Evolutionary conservation across 2,329 filamentous ascomycete genomes (phyloP), one percentile per base, ranked within the genome.

Genomic region (Aspergillus piperis): DNA sequence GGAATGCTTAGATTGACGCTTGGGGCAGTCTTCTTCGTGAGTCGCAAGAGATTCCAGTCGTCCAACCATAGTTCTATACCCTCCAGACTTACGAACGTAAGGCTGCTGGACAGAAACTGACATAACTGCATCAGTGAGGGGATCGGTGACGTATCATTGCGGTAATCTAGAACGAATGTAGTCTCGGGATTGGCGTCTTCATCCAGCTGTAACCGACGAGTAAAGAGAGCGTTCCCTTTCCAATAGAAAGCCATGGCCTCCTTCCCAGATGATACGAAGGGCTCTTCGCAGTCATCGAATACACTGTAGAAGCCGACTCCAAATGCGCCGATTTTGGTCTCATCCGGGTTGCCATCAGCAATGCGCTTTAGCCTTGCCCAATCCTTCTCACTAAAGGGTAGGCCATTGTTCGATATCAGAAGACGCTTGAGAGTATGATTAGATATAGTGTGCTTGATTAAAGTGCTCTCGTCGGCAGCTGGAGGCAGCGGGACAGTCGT

Each of bases 211-310:
- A 95, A 83, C 67, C 92, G 91, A 69, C 93, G 90, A 23, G 96
- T 99, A 74, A 96, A 98, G 1, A 99, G 84, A 5, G 92, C 91
- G 75, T 98, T 98, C n/a, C 90, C 93, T 76, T 97, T 98, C 96
- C 95, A 99, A 80, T 97, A 99, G 73, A 99, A 99, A 0, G 94
- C 94, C 91, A 99, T 97, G 39, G 92, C 93, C 77, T 96, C 89
- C 63, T 84, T 86, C 0, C 95, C 95, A 0, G 94, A 98, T 66
- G 92, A 95, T 65, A 99, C 90, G 72, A 99, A 98, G 0, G 95
- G 95, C 68, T 97, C 92, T 77, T 99, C 96, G 74, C 94, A 99
- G 74, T 99, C 95, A 63, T 95, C 91, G 75, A 99, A 99, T 41
- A 98, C 94, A 74, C 91, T 96, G 82, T 99, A 99, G 80, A 99